Base-by-base conservation (phyloP, 2,329 filamentous ascomycete species). In the Mycosphaerella arachidis region DNA sequence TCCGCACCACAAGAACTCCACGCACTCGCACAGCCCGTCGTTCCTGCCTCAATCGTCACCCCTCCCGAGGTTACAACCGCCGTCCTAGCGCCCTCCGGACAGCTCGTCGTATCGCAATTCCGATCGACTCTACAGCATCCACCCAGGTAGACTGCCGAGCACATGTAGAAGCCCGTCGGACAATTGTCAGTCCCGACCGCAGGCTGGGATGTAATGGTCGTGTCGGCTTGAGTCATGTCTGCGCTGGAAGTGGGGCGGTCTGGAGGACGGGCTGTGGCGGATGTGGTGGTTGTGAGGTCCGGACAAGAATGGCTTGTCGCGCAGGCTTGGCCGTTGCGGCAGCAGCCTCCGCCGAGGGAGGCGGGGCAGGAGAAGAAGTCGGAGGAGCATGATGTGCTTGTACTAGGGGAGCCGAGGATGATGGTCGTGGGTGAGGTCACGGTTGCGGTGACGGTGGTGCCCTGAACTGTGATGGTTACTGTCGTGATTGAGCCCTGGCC, bases 141-240 rank as follows among this genome's bases (percentile, higher is more conserved):
- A 13, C 90, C 91, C 1, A 83, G 79, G 60, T 92, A 91, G 61
- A 86, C 86, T 1, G 93, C 93, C 2, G 87, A 84, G 75, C 93
- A 97, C 54, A 91, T 88, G 74, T 97, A 97, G 79, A 92, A 97
- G 2, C 92, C 92, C 0, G 88, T 92, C 0, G 93, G 93, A 68
- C 93, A 97, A 67, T 82, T 18, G n/a, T 52, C 70, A 8, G 73
- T 69, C 35, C 55, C 65, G 55, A 35, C 10, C 4, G 50, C 50
- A 61, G 70, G 33, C 67, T 74, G 72, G 6, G 71, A 66, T 1
- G 74, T 75, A 29, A 57, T 48, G 20, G 40, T 48, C 12, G 54
- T 63, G 16, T 58, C 57, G 1, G 66, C 63, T 13, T 60, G 58
- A 5, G 62, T 63, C 27, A 66, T 59, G 13, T 60, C 61, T 8